Evolutionary conservation across 1,284 basidiomycete species (phyloP), one percentile per base, ranked within the genome.

Genomic region (Irpex lacteus): DNA sequence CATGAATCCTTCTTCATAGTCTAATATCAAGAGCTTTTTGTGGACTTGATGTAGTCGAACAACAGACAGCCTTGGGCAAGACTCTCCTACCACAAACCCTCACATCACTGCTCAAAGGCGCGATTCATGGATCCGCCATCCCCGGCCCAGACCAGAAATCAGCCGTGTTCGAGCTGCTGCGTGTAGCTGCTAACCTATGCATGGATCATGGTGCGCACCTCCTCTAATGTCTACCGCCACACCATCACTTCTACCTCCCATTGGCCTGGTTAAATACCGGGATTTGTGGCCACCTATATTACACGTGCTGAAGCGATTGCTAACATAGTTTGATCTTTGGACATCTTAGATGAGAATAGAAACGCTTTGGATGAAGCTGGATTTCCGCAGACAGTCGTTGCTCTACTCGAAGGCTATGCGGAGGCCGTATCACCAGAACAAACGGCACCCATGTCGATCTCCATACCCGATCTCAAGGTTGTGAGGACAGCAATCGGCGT

Each of bases 401-500:
- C 83, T 9, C 70, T 94, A 6, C 78, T 94, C 18, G 88, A 91
- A 75, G 85, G 85, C 44, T 94, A 93, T 71, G 80, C 81, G 37
- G 86, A 88, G 44, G 75, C 76, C 13, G 74, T 89, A 21, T 80
- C 82, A 9, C 69, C 80, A 26, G 77, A 79, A 0, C 74, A 76
- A 53, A 59, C 70, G 34, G 74, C 75, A 54, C 85, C 85, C 15
- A 73, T 85, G 15, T 76, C 83, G 19, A 75, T 91, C 26, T 79
- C 85, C 54, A 78, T 84, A 60, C 73, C 82, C 7, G 87, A 93
- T 70, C 82, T 95, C 49, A 89, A 85, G 71, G 80, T 95, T 63
- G 80, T 94, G 60, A 87, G 88, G 70, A 94, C 91, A 3, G 84
- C 90, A 3, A 84, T 94, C 62, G 94, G 94, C 3, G 89, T 91